Evolutionary conservation across 768 basidiomycete species (phyloP).

Genomic region (Boletellus ananas): DNA sequence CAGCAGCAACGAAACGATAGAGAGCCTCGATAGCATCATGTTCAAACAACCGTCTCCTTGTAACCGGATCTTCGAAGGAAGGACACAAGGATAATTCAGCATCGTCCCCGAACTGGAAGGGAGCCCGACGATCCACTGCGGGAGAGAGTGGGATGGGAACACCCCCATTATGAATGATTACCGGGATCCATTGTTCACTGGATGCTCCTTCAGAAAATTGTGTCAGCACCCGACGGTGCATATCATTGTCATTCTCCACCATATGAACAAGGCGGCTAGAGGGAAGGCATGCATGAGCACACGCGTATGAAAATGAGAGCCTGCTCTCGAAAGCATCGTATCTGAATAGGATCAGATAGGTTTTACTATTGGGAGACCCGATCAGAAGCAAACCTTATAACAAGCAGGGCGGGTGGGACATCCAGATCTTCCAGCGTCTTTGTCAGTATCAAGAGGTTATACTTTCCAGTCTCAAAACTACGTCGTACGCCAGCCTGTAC

Average conservation of each 20-base stretch:
- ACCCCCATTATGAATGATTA: slow-evolving; percentile 33
- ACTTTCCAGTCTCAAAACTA: slow-evolving; percentile 50
- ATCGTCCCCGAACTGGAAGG: slow-evolving; percentile 48
- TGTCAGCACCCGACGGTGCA: slow-evolving; percentile 51
- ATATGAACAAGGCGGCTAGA: slow-evolving; percentile 59
- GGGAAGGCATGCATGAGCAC: slow-evolving; percentile 43
- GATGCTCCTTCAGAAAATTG: slow-evolving; percentile 38
- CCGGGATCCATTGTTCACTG: slow-evolving; percentile 50
- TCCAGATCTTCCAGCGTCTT: slow-evolving; percentile 59
- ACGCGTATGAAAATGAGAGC: slow-evolving; percentile 54
- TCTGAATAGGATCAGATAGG: slow-evolving; percentile 32
- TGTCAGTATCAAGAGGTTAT: slow-evolving; percentile 63
- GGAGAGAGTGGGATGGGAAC: slow-evolving; percentile 43
- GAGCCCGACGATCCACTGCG: slow-evolving; percentile 36
- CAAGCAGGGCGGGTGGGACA: slow-evolving; percentile 50
- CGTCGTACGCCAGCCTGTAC: slow-evolving; percentile 46
- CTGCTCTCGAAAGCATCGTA: slow-evolving; percentile 49
- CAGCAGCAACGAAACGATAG: slow-evolving; percentile 43
- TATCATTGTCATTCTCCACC: slow-evolving; percentile 54
- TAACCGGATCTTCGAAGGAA: slow-evolving; percentile 58
- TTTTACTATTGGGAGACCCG: neutral
- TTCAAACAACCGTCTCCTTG: slow-evolving; percentile 55
- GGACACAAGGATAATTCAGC: slow-evolving; percentile 23
- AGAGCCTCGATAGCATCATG: slow-evolving; percentile 56
- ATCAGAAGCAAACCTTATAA: slow-evolving; percentile 51